Percentiles rank a stretch among this genome's conserved stretches.
Evolutionary conservation across 73 alveolate genomes (phyloP).

Genomic region (Blepharisma japonicum): DNA sequence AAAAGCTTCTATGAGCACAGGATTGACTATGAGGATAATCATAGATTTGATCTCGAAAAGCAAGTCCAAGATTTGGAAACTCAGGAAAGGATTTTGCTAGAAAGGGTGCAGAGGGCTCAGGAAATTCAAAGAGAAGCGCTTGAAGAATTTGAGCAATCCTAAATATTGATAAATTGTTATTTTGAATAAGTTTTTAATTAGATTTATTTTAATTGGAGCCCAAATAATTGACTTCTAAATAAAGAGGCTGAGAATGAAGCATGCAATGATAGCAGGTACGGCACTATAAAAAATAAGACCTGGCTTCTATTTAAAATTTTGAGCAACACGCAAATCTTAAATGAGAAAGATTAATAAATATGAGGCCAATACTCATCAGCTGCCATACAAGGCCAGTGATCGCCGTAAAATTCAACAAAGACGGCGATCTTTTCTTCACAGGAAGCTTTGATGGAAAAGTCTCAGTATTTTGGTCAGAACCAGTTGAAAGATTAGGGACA

Average conservation of each 20-base stretch:
- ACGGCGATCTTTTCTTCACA: slow-evolving; percentile 89
- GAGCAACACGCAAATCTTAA: not conserved
- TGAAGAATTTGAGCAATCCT: not conserved
- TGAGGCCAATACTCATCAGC: slow-evolving; percentile 81
- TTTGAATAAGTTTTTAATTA: not conserved
- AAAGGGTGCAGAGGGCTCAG: not conserved
- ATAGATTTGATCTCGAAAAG: not conserved
- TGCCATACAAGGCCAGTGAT: slow-evolving; percentile 87
- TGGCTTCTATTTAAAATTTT: too few species aligned
- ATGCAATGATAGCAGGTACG: not conserved
- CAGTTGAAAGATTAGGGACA: slow-evolving; percentile 82
- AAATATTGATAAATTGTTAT: not conserved
- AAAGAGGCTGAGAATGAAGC: not conserved
- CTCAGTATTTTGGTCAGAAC: slow-evolving; percentile 74
- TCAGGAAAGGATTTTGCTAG: not conserved
- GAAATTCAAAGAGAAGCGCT: not conserved
- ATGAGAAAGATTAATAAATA: slow-evolving; percentile 34
- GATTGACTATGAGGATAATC: not conserved
- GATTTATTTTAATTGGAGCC: not conserved
- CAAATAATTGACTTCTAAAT: not conserved
- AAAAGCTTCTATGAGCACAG: not conserved
- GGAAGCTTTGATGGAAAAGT: slow-evolving; percentile 80
- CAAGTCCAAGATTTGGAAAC: not conserved
- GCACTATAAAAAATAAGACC: too few species aligned
- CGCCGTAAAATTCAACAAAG: slow-evolving; percentile 72